Percentiles rank a stretch among this genome's conserved stretches.
Evolutionary conservation across 495 filamentous ascomycete species (phyloP).

Genomic region (Chlorociboria aeruginascens): DNA sequence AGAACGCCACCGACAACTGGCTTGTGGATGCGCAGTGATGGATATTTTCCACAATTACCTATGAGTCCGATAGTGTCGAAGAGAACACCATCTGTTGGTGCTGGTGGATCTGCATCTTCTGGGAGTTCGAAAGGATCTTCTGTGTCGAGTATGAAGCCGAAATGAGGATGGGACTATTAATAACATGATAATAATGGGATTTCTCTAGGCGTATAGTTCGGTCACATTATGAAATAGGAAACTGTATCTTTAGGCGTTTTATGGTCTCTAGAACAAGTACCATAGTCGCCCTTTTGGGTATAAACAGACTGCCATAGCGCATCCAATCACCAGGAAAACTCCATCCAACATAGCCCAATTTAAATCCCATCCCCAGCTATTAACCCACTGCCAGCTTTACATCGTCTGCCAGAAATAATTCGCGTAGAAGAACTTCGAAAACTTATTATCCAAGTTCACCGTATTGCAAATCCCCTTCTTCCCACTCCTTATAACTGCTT

Average conservation of each 20-base stretch:
- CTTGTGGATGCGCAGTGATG: conserved; percentile 2
- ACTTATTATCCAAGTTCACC: conserved; percentile 86
- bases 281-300: no score
- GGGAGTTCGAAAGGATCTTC: conserved; percentile 12
- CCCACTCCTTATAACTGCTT: conserved; percentile 77
- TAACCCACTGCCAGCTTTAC: conserved; percentile 25
- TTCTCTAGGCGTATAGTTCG: neutral
- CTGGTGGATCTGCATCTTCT: conserved; percentile 2
- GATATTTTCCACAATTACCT: conserved; percentile 9
- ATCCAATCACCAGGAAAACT: no score
- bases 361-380: neutral
- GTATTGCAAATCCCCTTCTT: conserved; percentile 87
- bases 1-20: conserved; percentile 24
- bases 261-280: no score
- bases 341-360: neutral
- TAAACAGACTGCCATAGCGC: no score
- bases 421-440: conserved; percentile 83
- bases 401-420: conserved; percentile 94
- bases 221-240: neutral
- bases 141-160: conserved; percentile 14
- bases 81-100: neutral
- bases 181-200: neutral
- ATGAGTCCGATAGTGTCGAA: conserved; percentile 3
- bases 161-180: neutral
- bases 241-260: no score